phyloP scores from a whole-genome alignment of 164 flowering plant genomes.

The Euptelea pleiosperma region DNA sequence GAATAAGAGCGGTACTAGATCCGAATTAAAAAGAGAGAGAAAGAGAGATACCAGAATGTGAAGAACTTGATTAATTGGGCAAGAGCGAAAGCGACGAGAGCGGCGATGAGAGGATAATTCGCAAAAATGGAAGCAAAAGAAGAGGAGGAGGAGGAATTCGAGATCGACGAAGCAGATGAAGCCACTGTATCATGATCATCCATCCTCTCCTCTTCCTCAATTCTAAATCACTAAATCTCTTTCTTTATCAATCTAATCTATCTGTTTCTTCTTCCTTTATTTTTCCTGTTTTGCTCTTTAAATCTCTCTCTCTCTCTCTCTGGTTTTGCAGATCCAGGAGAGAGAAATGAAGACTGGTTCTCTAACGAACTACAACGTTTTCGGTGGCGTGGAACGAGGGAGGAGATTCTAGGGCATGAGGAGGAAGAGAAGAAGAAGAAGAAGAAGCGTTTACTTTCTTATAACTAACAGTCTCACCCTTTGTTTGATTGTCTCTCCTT shows the following conservation, averaged over 20 bases:
- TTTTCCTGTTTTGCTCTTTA: not conserved
- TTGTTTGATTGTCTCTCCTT: too few relatives aligned
- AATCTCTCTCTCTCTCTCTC: not conserved
- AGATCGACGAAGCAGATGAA: conserved; percentile 18
- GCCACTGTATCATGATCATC: conserved; percentile 2
- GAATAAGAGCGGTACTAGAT: not conserved
- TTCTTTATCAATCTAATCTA: not conserved
- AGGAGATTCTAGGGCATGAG: too few relatives aligned
- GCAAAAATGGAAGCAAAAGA: conserved; percentile 28
- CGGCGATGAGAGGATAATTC: conserved; percentile 61
- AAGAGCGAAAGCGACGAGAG: conserved; percentile 51
- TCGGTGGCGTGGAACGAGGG: conserved; percentile 1
- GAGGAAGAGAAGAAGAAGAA: too few relatives aligned
- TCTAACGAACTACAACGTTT: conserved; percentile 8
- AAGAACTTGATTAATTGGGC: conserved; percentile 67
- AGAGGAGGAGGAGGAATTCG: not conserved
- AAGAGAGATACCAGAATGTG: conserved; percentile 53
- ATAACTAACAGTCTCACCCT: too few relatives aligned
- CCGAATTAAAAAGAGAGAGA: not conserved
- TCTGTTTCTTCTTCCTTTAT: not conserved
- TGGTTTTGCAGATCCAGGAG: not conserved
- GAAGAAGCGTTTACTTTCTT: too few relatives aligned
- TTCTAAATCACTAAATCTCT: not conserved
- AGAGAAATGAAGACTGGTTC: conserved; percentile 10
- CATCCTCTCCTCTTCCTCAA: conserved; percentile 3